phyloP scores from a whole-genome alignment of 306 rosid genomes.

The Calophaca sinica region DNA sequence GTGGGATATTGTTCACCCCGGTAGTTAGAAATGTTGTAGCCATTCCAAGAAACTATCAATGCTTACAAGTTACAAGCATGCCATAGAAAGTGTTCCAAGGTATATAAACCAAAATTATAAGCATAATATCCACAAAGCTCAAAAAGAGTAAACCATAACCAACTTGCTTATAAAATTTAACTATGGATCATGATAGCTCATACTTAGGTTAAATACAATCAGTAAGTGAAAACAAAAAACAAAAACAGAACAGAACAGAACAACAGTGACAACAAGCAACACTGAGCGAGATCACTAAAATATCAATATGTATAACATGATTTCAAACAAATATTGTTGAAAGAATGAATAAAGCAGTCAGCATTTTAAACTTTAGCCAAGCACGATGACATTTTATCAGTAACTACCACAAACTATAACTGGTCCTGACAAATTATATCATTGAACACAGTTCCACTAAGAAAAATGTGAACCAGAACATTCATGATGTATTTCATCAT shows the following conservation, averaged over 20 bases:
- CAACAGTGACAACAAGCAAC: background rate
- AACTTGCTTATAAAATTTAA: background rate
- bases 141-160: background rate
- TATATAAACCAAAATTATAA: background rate
- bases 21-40: background rate
- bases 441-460: background rate
- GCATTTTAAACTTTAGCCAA: conserved; percentile 3
- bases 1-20: background rate
- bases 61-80: background rate
- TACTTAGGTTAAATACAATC: background rate
- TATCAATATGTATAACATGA: background rate
- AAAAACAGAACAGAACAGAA: background rate
- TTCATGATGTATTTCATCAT: conserved; percentile 18
- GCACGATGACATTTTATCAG: background rate
- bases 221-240: background rate
- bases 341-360: background rate
- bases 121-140: background rate
- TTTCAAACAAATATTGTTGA: background rate
- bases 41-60: background rate
- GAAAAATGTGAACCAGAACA: background rate
- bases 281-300: background rate
- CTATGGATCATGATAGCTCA: conserved; percentile 2
- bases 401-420: background rate
- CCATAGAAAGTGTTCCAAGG: background rate
- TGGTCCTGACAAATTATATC: background rate